A percentile compares a stretch with the other conserved stretches of the same genome.
Evolutionary conservation across 2,329 filamentous ascomycete species (phyloP).

Genomic region (Aspergillus sp.): DNA sequence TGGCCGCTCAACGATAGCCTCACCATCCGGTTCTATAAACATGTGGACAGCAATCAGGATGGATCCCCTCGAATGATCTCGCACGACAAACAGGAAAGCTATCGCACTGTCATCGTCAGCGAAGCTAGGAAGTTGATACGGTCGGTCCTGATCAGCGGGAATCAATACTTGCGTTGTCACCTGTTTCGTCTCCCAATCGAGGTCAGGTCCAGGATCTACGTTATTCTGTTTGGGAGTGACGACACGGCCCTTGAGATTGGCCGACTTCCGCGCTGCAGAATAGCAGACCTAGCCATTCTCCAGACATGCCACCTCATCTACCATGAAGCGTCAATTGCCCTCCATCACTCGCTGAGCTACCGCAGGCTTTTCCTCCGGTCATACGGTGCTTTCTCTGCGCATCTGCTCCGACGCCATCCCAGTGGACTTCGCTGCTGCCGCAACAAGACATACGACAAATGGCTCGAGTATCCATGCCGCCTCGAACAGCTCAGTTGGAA

Average conservation of each 20-base stretch:
- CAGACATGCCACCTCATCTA: conserved; percentile 16
- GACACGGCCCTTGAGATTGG: conserved; percentile 12
- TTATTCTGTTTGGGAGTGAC: conserved; percentile 10
- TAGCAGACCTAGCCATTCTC: conserved; percentile 13
- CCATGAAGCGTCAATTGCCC: conserved; percentile 17
- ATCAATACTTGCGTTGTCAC: conserved; percentile 7
- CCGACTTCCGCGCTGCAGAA: conserved; percentile 2
- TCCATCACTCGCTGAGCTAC: conserved; percentile 16
- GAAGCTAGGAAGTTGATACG: conserved; percentile 9
- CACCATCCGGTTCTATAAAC: conserved; percentile 10
- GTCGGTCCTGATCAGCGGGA: conserved; percentile 2
- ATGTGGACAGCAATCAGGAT: conserved; percentile 3
- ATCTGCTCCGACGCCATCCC: conserved; percentile 11
- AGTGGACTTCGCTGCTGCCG: conserved; percentile 9
- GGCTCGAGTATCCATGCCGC: conserved; percentile 5
- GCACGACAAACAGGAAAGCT: conserved; percentile 5
- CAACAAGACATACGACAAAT: conserved; percentile 1
- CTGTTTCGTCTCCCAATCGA: conserved; percentile 15
- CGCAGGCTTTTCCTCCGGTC: conserved; percentile 12
- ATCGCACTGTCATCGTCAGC: conserved; percentile 3
- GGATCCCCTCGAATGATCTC: conserved; percentile 1
- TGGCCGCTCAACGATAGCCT: not conserved
- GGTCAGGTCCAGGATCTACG: conserved; percentile 13
- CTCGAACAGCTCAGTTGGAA: conserved; percentile 6
- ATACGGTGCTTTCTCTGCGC: conserved; percentile 10